Evolutionary conservation across 2,329 filamentous ascomycete species (phyloP), one percentile per base, ranked within the genome.

Genomic region (Rhynchosporium agropyri): DNA sequence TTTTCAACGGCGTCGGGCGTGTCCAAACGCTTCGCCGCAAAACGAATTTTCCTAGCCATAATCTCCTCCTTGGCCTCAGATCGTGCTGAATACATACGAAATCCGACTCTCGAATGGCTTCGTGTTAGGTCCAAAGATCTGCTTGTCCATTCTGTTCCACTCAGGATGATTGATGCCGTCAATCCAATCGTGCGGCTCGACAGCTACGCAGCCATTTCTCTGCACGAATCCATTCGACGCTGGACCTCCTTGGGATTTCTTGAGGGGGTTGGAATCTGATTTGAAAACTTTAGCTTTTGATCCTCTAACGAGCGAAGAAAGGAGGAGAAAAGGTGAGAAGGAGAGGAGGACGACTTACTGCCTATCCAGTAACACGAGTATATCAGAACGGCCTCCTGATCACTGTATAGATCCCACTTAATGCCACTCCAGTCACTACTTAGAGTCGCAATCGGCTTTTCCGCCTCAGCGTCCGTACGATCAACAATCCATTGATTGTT

Each of bases 151-250:
- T 65, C 92, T 85, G 65, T 85, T 85, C 93, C 93, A 97, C 76
- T 92, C 84, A 0, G 92, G 93, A 70, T 95, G 85, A 78, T 97
- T 97, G 79, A 97, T 95, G 40, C 84, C 92, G 74, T 96, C 92
- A 72, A 97, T 96, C 85, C 88, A 97, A 75, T 94, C 92, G 80
- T 97, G 86, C 9, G 94, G 90, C 79, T 97, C 93, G 75, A 97
- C 84, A 61, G 96, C 93, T 36, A 96, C 74, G 75, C 93, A 97
- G 33, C 91, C 92, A 73, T 92, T 91, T 79, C 92, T 75, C 61
- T 85, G 81, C 7, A 85, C 80, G 43, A 69, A 67, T 66, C 74
- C 79, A 49, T 71, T 75, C n/a, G 75, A 73, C 2, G 70, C 74
- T 28, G 68, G 71, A 46, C 83, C 78, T 13, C 84, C 84, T 76